Conservation (phyloP, 441 rosid genomes). For the Erodium trifolium region DNA sequence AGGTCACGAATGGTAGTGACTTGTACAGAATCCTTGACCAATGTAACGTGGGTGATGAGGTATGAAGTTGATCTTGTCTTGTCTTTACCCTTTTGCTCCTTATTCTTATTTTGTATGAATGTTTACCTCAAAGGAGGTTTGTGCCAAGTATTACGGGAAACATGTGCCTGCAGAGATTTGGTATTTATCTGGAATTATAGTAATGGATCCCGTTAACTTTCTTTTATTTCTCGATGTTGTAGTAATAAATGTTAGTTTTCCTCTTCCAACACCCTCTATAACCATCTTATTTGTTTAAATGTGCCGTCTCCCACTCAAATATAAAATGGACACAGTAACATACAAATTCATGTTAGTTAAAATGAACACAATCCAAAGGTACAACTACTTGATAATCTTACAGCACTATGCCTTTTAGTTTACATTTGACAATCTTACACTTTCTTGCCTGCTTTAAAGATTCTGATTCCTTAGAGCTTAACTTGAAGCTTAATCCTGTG, state of each 20-base stretch:
- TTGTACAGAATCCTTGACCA: constrained; percentile 93
- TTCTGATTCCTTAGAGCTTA: neutral
- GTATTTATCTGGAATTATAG: neutral
- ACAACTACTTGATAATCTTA: neutral
- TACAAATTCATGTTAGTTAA: neutral
- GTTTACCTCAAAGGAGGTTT: neutral
- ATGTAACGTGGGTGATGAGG: constrained; percentile 85
- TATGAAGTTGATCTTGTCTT: constrained; percentile 19
- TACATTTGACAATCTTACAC: neutral
- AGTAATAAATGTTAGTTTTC: neutral
- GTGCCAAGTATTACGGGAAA: neutral
- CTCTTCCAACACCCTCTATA: neutral
- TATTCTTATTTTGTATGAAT: neutral
- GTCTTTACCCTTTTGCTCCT: neutral
- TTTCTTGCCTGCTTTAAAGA: neutral
- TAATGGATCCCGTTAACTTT: neutral
- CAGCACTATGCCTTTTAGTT: neutral
- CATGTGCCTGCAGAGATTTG: neutral
- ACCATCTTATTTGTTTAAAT: neutral
- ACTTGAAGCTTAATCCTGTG: neutral
- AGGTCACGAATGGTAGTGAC: constrained; percentile 79
- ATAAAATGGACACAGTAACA: neutral
- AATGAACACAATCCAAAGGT: neutral
- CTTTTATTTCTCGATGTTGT: neutral
- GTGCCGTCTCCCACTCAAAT: neutral